Evolutionary conservation across 345 rosid species (phyloP).

Genomic region (Brassica napus): DNA sequence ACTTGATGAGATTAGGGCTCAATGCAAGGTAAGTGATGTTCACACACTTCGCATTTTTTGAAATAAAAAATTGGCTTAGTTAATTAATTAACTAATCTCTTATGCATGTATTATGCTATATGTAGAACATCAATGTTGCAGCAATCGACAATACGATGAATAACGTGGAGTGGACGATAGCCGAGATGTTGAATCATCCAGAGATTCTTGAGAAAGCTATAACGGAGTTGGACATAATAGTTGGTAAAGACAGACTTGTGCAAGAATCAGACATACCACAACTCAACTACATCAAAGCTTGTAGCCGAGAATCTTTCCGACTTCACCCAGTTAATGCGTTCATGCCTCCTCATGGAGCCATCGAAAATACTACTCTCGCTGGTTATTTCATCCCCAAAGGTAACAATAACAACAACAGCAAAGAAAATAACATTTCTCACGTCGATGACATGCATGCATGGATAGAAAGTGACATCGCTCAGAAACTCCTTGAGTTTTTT

Average conservation of each 20-base stretch:
- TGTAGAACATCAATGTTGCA: slow-evolving; percentile 18
- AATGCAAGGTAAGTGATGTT: neutral
- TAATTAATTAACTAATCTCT: neutral
- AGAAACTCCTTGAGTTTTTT: too few species aligned
- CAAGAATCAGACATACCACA: slow-evolving; percentile 51
- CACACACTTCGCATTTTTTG: neutral
- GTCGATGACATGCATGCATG: neutral
- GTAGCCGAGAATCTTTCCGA: slow-evolving; percentile 49
- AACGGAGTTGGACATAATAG: slow-evolving; percentile 47
- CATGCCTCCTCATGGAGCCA: slow-evolving; percentile 42
- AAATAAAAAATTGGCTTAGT: neutral
- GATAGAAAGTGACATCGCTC: neutral
- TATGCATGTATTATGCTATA: slow-evolving; percentile 15
- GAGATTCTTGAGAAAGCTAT: slow-evolving; percentile 34
- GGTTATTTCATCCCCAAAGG: slow-evolving; percentile 41
- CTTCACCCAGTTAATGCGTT: slow-evolving; percentile 44
- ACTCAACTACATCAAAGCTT: slow-evolving; percentile 50
- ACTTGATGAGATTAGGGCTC: neutral
- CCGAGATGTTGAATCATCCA: slow-evolving; percentile 48
- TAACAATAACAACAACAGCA: neutral
- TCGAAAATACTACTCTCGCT: slow-evolving; percentile 36
- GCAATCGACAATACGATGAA: slow-evolving; percentile 47
- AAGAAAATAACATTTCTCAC: neutral
- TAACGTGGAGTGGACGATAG: slow-evolving; percentile 52
- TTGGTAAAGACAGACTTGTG: slow-evolving; percentile 50